Conservation (phyloP, 768 basidiomycete genomes). For the Boletales sp. region DNA sequence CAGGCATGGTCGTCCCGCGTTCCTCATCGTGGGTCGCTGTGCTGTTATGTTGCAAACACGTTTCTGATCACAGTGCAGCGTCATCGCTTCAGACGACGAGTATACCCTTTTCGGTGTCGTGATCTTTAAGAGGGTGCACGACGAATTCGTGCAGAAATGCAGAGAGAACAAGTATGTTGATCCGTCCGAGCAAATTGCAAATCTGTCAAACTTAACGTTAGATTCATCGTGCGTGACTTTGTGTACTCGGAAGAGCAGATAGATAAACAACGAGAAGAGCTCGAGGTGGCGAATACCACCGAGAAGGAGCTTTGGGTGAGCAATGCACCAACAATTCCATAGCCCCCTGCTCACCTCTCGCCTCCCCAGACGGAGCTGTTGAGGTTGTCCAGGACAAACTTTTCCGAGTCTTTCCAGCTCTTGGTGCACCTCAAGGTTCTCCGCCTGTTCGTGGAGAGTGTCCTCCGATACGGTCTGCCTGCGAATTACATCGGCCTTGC, state of each 20-base stretch:
- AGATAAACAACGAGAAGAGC: slow-evolving; percentile 75
- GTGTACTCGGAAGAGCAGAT: slow-evolving; percentile 81
- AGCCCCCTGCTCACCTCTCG: not conserved
- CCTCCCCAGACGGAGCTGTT: slow-evolving; percentile 78
- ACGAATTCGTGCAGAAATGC: slow-evolving; percentile 91
- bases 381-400: slow-evolving; percentile 88
- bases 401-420: slow-evolving; percentile 94
- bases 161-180: slow-evolving; percentile 83
- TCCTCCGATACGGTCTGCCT: slow-evolving; percentile 91
- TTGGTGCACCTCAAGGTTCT: slow-evolving; percentile 91
- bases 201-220: slow-evolving; percentile 4
- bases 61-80: slow-evolving; percentile 40
- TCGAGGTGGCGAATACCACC: slow-evolving; percentile 73
- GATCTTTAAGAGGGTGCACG: slow-evolving; percentile 86
- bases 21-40: slow-evolving; percentile 67
- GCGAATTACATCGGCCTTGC: slow-evolving; percentile 82
- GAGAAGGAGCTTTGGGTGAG: slow-evolving; percentile 97
- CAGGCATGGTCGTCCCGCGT: slow-evolving; percentile 89
- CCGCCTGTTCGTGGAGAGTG: slow-evolving; percentile 91
- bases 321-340: not conserved
- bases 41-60: slow-evolving; percentile 10
- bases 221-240: slow-evolving; percentile 95
- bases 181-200: not conserved
- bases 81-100: slow-evolving; percentile 83
- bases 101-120: slow-evolving; percentile 83